Percentiles rank a stretch among this genome's conserved stretches.
These are phyloP conservation scores for Phytophthora aleatoria DNA, from an alignment of 352 stramenopile genomes.

Conservation along the genomic window DNA sequence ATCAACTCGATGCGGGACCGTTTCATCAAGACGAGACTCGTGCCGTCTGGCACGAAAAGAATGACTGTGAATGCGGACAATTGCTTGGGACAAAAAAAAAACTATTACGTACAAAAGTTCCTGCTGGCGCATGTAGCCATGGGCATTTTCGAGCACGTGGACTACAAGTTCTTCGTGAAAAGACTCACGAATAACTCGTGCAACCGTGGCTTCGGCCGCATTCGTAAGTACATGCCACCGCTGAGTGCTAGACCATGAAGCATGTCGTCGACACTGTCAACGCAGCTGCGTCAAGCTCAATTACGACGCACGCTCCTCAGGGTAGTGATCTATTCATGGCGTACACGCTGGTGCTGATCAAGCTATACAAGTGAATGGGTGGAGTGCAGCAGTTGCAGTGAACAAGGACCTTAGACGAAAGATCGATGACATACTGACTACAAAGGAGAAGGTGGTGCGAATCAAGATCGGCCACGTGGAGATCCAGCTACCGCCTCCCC, in stretches of 20 bases:
- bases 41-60: neutral
- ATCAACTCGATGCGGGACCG: constrained; percentile 21
- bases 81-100: neutral
- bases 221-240: constrained; percentile 9
- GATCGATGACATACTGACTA: neutral
- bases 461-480: neutral
- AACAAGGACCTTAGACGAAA: neutral
- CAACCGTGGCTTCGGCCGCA: constrained; percentile 16
- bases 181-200: constrained; percentile 22
- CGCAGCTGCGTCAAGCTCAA: neutral
- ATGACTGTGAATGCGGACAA: constrained; percentile 1
- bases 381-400: neutral
- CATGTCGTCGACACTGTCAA: neutral
- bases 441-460: neutral
- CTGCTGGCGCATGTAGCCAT: neutral
- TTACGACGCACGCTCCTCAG: neutral
- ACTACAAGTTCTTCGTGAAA: constrained; percentile 31
- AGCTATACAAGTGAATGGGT: neutral
- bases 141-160: neutral
- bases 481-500: neutral
- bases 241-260: neutral
- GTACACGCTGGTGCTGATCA: neutral
- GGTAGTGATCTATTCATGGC: neutral
- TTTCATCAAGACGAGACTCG: constrained; percentile 1
- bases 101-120: constrained; percentile 9